phyloP scores from a whole-genome alignment of 352 stramenopile species.

The Sclerospora graminicola region DNA sequence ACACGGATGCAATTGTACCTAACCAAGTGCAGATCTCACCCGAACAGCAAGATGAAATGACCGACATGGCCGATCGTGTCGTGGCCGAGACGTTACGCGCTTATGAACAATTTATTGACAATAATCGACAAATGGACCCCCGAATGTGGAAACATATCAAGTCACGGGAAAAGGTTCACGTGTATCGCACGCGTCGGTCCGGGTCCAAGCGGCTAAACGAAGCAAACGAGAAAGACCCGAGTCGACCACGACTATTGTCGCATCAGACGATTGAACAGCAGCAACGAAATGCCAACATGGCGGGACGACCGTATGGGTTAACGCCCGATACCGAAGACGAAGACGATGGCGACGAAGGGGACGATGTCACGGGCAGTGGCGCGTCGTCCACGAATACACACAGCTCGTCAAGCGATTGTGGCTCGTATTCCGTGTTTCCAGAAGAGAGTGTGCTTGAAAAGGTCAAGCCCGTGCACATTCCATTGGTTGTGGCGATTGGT shows the following conservation, averaged over 20 bases:
- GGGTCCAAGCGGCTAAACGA: conserved; percentile 12
- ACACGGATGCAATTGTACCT: conserved; percentile 15
- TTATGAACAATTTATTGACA: conserved; percentile 37
- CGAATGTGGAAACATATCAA: conserved; percentile 48
- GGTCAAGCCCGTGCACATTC: conserved; percentile 23
- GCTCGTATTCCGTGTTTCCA: conserved; percentile 26
- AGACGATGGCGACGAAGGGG: conserved; percentile 5
- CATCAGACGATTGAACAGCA: conserved; percentile 28
- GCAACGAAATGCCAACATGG: conserved; percentile 12
- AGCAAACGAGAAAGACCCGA: conserved; percentile 18
- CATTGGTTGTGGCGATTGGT: conserved; percentile 23
- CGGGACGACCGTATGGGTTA: conserved; percentile 16
- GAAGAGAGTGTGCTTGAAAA: conserved; percentile 31
- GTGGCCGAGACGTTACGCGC: conserved; percentile 45
- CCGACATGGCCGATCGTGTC: conserved; percentile 42
- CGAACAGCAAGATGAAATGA: conserved; percentile 29
- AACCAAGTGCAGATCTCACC: conserved; percentile 21
- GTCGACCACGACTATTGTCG: conserved; percentile 35
- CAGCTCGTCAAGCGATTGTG: conserved; percentile 30
- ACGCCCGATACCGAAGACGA: conserved; percentile 15
- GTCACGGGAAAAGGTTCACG: conserved; percentile 42
- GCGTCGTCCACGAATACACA: conserved; percentile 8
- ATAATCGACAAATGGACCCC: conserved; percentile 26
- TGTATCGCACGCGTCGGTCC: conserved; percentile 42
- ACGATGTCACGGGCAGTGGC: conserved; percentile 4